Evolutionary conservation across 768 basidiomycete genomes (phyloP).

Genomic region (Phaffia tasmanica): DNA sequence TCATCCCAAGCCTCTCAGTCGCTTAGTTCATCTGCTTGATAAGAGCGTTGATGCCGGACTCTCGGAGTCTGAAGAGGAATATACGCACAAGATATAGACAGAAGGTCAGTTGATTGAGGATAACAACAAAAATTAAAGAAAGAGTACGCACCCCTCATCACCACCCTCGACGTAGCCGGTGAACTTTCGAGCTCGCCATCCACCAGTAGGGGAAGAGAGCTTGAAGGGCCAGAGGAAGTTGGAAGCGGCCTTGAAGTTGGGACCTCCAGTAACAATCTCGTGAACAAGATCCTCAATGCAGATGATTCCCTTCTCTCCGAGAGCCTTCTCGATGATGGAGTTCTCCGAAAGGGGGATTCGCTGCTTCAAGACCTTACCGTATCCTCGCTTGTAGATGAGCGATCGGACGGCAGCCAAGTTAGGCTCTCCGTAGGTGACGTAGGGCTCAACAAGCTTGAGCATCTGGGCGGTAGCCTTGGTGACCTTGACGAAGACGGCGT

Average conservation of each 20-base stretch:
- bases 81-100: no score
- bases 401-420: conserved; percentile 95
- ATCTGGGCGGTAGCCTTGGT: conserved; percentile 94
- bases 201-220: conserved; percentile 96
- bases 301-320: conserved; percentile 91
- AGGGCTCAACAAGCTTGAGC: conserved; percentile 79
- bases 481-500: conserved; percentile 94
- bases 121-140: neutral
- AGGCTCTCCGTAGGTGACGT: conserved; percentile 94
- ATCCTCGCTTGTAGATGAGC: conserved; percentile 98
- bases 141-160: conserved; percentile 16
- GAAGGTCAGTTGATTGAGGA: no score
- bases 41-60: conserved; percentile 93
- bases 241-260: conserved; percentile 90
- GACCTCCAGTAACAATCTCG: conserved; percentile 88
- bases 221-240: conserved; percentile 99
- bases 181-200: conserved; percentile 97
- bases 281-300: conserved; percentile 62
- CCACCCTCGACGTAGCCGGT: conserved; percentile 45
- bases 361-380: conserved; percentile 96
- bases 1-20: conserved; percentile 1
- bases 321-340: conserved; percentile 74
- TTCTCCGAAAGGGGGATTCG: conserved; percentile 93
- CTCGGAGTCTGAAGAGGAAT: conserved; percentile 44
- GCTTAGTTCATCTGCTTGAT: conserved; percentile 49